Conservation (phyloP, 2,329 filamentous ascomycete genomes). For the Talaromyces sp. region DNA sequence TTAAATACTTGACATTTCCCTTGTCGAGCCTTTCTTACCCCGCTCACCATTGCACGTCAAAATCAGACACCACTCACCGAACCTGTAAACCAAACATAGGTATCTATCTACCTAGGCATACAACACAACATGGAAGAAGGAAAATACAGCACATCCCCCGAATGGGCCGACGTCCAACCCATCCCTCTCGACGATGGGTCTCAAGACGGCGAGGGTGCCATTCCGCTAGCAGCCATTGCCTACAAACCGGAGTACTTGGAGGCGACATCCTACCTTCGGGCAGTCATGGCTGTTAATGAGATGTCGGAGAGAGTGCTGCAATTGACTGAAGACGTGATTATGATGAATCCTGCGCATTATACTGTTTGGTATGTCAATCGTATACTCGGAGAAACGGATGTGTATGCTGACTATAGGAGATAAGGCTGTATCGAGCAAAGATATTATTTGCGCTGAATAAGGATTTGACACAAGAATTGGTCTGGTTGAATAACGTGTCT, state of each 20-base stretch:
- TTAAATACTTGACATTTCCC: not conserved
- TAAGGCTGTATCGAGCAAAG: slow-evolving; percentile 76
- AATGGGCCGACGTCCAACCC: slow-evolving; percentile 78
- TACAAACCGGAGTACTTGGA: slow-evolving; percentile 88
- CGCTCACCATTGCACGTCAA: not conserved
- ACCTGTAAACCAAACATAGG: not conserved
- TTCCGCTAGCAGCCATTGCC: slow-evolving; percentile 84
- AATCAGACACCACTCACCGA: not conserved
- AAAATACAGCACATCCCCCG: slow-evolving; percentile 60
- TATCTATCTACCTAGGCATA: too few relatives aligned
- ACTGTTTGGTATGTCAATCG: slow-evolving; percentile 71
- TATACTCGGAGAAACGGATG: not conserved
- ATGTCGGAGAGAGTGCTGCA: slow-evolving; percentile 70
- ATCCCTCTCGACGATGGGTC: slow-evolving; percentile 79
- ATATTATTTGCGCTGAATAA: slow-evolving; percentile 64
- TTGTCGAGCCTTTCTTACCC: not conserved
- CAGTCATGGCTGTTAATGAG: slow-evolving; percentile 86
- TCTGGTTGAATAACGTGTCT: slow-evolving; percentile 81
- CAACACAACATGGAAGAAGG: slow-evolving; percentile 24
- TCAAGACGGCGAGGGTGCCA: slow-evolving; percentile 23
- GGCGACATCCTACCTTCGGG: slow-evolving; percentile 87
- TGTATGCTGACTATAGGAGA: slow-evolving; percentile 15
- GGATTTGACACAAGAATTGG: slow-evolving; percentile 65
- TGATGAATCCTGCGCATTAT: slow-evolving; percentile 93
- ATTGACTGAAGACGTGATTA: slow-evolving; percentile 84